A percentile compares a stretch with the other conserved stretches of the same genome.
Conservation (phyloP, 805 yeast species). For the Zygoascus ofunaensis region DNA sequence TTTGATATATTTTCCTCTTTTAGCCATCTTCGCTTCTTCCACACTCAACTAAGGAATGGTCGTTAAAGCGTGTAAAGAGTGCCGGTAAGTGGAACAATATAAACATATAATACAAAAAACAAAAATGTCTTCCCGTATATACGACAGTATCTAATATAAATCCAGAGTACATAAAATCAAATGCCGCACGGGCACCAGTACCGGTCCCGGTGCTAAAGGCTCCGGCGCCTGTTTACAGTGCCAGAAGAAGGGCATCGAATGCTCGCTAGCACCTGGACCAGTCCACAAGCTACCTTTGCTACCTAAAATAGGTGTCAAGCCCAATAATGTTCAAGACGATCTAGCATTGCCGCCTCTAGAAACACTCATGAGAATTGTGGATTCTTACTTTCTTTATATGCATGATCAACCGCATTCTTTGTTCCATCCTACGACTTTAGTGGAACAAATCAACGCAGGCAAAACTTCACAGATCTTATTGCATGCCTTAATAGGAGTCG, state of each 20-base stretch:
- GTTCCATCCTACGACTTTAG: conserved; percentile 5
- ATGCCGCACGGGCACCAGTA: not conserved
- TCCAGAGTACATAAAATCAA: not conserved
- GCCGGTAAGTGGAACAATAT: not conserved
- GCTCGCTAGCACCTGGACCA: not conserved
- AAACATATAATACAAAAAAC: not conserved
- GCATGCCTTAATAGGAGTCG: conserved; percentile 6
- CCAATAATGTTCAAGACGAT: no score
- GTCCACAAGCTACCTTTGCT: no score
- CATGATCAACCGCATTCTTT: conserved; percentile 10
- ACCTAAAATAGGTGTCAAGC: no score
- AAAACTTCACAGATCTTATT: not conserved
- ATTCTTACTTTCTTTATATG: conserved; percentile 6
- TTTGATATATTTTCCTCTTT: no score
- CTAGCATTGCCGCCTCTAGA: not conserved
- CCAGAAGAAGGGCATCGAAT: not conserved
- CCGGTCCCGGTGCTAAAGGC: no score
- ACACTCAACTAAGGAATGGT: not conserved
- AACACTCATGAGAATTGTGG: conserved; percentile 4
- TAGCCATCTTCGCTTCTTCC: no score
- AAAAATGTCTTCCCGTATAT: not conserved
- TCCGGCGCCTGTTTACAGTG: not conserved
- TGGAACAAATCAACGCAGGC: conserved; percentile 1
- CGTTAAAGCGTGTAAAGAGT: not conserved
- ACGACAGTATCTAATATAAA: no score